Base-by-base conservation (phyloP, 306 rosid species). In the Spatholobus suberectus region DNA sequence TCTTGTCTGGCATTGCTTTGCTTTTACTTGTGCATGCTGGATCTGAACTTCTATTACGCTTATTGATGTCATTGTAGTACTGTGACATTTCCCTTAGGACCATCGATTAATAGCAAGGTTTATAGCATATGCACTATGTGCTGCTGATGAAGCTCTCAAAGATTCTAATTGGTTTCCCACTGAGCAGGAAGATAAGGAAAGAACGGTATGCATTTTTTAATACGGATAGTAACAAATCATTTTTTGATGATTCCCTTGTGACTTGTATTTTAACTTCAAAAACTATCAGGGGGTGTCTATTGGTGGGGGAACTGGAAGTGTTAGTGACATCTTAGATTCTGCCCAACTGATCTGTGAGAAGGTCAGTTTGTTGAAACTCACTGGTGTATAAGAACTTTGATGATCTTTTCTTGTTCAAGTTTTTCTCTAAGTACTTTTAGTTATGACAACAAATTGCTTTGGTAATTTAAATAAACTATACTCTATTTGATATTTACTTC, bases 261-360 rank as follows among this genome's bases (percentile, higher is more conserved):
- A 79, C 65, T 26, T 65, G 44, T 79, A 77, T 61, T 85, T 79
- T 80, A 52, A 87, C 87, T 66, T 84, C 17, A 17, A 68, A 84
- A 80, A 61, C 75, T 59, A 62, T 61, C 87, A 96, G 98, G 98
- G 98, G 70, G 94, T 90, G 80, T 93, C 99, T 66, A 85, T 96
- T 85, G 99, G 99, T 77, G 97, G 98, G 81, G 98, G 98, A 85
- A 96, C 44, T 76, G 98, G 98, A 90, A 96, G 98, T 78, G 85
- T 92, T 52, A 91, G 92, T 86, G 98, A 96, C 77, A 83, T 92
- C 62, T 80, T 96, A 79, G 98, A 92, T 78, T 93, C 99, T 76
- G 97, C 97, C 46, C 96, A 86, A 75, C 73, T 95, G 88, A 90
- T 95, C 46, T 92, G 94, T 55, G 97, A 96, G 78, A 90, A 93